Evolutionary conservation across 163 green algal genomes (phyloP), one percentile per base, ranked within the genome.

Genomic region (Smithsoniella earleae): DNA sequence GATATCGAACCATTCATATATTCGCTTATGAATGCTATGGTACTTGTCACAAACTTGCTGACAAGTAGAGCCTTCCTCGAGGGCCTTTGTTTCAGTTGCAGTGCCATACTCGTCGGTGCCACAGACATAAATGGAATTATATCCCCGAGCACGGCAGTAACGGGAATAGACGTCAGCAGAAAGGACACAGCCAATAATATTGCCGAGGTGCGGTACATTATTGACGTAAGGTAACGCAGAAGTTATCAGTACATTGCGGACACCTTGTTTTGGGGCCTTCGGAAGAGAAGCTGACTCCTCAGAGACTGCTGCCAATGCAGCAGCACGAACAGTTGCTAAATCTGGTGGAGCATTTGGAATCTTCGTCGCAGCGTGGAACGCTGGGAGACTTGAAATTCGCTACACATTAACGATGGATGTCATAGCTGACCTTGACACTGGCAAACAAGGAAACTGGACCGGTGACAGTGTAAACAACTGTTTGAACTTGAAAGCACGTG

Each of bases 31-130:
- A 69, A 98, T 92, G 10, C 87, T 89, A 75, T 97, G 86, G 83
- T 97, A 98, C 85, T 97, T 97, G 84, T 97, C 91, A 82, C 93
- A 98, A 74, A 98, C 95, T 82, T 97, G 74, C 66, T 91, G 83
- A 75, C 85, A 92, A 20, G 81, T 95, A 34, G 96, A 73, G 0
- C 88, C 88, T 85, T 98, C 93, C 87, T 98, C 93, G 58, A 97
- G 82, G 3, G 93, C 93, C 88, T 98, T 98, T 72, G 92, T 97
- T 81, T 98, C 94, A 0, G 93, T 98, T 54, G 93, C 93, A 3
- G 93, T 98, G 30, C 93, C 93, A 73, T 98, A 98, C 86, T 98
- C 93, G 77, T 98, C 93, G 1, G 93, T 98, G 62, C 93, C 93
- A 79, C 93, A 98, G 10, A 98, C 83, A 81, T 91, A 98, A 45